Percentiles rank a stretch among this genome's conserved stretches.
phyloP scores from a whole-genome alignment of 345 rosid genomes.

The Brassica nigra region DNA sequence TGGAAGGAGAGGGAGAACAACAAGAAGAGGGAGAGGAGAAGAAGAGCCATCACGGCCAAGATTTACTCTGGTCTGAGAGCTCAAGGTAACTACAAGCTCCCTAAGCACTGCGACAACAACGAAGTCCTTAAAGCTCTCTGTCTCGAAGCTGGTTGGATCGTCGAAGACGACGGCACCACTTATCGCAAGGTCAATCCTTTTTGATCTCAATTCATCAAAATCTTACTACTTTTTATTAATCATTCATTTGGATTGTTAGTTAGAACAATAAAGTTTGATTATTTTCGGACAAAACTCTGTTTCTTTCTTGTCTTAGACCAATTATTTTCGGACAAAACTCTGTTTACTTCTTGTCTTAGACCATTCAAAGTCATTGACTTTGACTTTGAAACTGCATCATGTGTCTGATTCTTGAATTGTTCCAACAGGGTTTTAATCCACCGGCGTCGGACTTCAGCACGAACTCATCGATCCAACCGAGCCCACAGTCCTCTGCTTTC shows the following conservation, averaged over 20 bases:
- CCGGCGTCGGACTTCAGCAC: slow-evolving; percentile 60
- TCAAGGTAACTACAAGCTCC: slow-evolving; percentile 85
- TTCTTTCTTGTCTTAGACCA: neutral
- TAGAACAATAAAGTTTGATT: neutral
- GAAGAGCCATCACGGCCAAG: slow-evolving; percentile 95
- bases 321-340: neutral
- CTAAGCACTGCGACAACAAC: slow-evolving; percentile 96
- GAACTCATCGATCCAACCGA: slow-evolving; percentile 74
- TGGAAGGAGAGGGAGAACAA: slow-evolving; percentile 98
- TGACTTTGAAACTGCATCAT: slow-evolving; percentile 2
- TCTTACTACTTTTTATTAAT: neutral
- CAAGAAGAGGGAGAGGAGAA: slow-evolving; percentile 84
- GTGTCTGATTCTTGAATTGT: slow-evolving; percentile 16
- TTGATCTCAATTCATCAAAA: neutral
- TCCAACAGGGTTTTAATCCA: slow-evolving; percentile 79
- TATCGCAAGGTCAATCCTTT: slow-evolving; percentile 68
- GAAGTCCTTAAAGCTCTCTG: slow-evolving; percentile 95
- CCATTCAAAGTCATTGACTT: slow-evolving; percentile 21
- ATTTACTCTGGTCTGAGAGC: slow-evolving; percentile 83
- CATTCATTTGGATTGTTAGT: neutral
- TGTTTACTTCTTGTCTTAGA: neutral
- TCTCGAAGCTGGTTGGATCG: slow-evolving; percentile 89
- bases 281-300: neutral
- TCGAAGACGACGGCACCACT: slow-evolving; percentile 91
- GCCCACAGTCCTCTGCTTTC: slow-evolving; percentile 75